phyloP scores from a whole-genome alignment of 257 asterid genomes.

The Solanum sitiens region DNA sequence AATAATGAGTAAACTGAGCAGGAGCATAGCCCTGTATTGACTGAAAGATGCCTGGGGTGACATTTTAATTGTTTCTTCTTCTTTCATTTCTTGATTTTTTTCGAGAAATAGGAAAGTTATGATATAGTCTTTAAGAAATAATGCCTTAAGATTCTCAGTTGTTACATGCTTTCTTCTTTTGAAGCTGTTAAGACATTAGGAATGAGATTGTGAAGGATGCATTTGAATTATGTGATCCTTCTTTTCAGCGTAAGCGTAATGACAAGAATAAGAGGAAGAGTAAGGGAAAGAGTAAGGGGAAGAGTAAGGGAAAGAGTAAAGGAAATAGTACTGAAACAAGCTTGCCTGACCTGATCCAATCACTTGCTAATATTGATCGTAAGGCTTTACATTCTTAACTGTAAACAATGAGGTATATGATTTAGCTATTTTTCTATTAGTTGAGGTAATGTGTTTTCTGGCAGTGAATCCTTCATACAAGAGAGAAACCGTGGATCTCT shows the following conservation, averaged over 20 bases:
- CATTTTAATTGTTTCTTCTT: not conserved
- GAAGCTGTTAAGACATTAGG: not conserved
- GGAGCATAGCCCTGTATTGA: not conserved
- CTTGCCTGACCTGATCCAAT: too few species aligned
- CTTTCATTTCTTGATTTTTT: too few species aligned
- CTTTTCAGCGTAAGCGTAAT: slow-evolving; percentile 17
- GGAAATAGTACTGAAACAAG: not conserved
- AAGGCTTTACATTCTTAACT: not conserved
- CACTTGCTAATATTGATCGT: too few species aligned
- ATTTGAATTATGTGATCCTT: not conserved
- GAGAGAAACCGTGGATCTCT: too few species aligned
- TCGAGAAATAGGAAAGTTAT: not conserved
- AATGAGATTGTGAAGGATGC: not conserved
- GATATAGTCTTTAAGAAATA: not conserved
- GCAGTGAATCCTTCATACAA: too few species aligned
- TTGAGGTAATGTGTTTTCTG: not conserved
- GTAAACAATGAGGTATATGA: not conserved
- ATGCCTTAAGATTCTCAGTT: not conserved
- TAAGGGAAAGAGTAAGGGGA: not conserved
- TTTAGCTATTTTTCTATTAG: not conserved
- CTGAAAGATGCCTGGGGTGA: not conserved
- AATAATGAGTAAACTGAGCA: not conserved
- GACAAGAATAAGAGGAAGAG: not conserved
- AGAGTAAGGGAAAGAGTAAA: not conserved
- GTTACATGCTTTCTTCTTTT: not conserved